phyloP scores from a whole-genome alignment of 768 basidiomycete genomes.

The Lactarius tabidus region DNA sequence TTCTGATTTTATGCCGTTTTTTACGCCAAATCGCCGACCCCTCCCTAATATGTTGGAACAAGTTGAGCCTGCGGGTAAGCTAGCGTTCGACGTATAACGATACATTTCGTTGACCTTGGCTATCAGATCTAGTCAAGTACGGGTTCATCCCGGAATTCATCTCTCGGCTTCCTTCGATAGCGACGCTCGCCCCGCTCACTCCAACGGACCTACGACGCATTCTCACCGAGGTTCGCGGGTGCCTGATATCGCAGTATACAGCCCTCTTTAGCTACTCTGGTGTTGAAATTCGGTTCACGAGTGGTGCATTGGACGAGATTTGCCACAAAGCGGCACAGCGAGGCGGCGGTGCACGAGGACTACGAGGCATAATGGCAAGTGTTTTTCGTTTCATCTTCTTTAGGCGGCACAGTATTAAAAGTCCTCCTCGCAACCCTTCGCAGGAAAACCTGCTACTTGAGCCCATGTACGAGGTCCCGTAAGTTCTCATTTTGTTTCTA shows the following conservation, averaged over 20 bases:
- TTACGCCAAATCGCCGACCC: slow-evolving; percentile 66
- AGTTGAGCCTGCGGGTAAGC: slow-evolving; percentile 65
- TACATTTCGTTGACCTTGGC: neutral
- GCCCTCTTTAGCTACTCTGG: slow-evolving; percentile 81
- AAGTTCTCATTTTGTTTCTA: slow-evolving; percentile 36
- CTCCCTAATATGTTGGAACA: slow-evolving; percentile 55
- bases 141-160: slow-evolving; percentile 98
- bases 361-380: slow-evolving; percentile 81
- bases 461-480: slow-evolving; percentile 92
- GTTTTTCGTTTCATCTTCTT: slow-evolving; percentile 10
- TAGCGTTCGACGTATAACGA: neutral
- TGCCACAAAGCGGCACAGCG: slow-evolving; percentile 73
- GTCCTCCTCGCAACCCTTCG: neutral
- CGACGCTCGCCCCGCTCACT: slow-evolving; percentile 75
- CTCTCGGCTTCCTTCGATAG: slow-evolving; percentile 88
- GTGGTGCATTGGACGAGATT: slow-evolving; percentile 72
- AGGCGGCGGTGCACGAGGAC: slow-evolving; percentile 86
- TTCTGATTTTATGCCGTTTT: slow-evolving; percentile 55
- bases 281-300: slow-evolving; percentile 84
- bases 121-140: slow-evolving; percentile 74
- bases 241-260: slow-evolving; percentile 85
- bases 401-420: neutral
- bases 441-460: slow-evolving; percentile 82
- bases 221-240: slow-evolving; percentile 88
- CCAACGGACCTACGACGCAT: slow-evolving; percentile 83